phyloP scores from a whole-genome alignment of 495 filamentous ascomycete genomes.

The Neurospora africana region DNA sequence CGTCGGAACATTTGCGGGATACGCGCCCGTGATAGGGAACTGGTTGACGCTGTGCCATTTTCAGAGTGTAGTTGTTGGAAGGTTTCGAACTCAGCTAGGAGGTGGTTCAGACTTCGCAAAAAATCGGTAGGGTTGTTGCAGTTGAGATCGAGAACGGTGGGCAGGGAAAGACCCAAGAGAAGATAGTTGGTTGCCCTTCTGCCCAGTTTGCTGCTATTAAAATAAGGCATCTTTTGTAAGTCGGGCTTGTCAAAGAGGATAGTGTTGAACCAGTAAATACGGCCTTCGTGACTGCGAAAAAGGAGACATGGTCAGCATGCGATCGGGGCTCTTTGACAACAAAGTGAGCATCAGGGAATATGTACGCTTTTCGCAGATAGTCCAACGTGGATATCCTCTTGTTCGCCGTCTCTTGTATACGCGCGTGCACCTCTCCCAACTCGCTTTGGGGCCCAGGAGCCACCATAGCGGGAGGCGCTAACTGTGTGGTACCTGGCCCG shows the following conservation, averaged over 20 bases:
- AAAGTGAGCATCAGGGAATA: background rate
- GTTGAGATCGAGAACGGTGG: slow-evolving; percentile 79
- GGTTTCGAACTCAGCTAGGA: slow-evolving; percentile 84
- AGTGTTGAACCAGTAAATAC: slow-evolving; percentile 96
- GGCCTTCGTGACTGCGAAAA: slow-evolving; percentile 66
- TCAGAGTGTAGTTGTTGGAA: slow-evolving; percentile 79
- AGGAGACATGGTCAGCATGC: slow-evolving; percentile 10
- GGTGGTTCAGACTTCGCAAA: slow-evolving; percentile 72
- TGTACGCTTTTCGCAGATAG: slow-evolving; percentile 80
- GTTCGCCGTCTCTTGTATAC: slow-evolving; percentile 78
- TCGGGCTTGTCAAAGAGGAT: slow-evolving; percentile 80
- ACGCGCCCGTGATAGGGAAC: slow-evolving; percentile 60
- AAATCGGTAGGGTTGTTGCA: slow-evolving; percentile 68
- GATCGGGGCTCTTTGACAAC: background rate
- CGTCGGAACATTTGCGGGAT: slow-evolving; percentile 87
- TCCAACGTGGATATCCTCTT: slow-evolving; percentile 95
- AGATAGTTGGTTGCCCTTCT: slow-evolving; percentile 86
- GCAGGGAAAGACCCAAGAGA: slow-evolving; percentile 82
- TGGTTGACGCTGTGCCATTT: slow-evolving; percentile 53
- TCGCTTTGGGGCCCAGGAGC: slow-evolving; percentile 27
- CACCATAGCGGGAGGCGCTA: slow-evolving; percentile 20
- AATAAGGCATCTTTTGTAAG: slow-evolving; percentile 71
- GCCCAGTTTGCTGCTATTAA: slow-evolving; percentile 69
- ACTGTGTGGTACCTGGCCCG: slow-evolving; percentile 16
- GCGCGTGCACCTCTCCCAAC: slow-evolving; percentile 48